Base-by-base conservation (phyloP, 345 rosid genomes). In the Citrus trifoliata region DNA sequence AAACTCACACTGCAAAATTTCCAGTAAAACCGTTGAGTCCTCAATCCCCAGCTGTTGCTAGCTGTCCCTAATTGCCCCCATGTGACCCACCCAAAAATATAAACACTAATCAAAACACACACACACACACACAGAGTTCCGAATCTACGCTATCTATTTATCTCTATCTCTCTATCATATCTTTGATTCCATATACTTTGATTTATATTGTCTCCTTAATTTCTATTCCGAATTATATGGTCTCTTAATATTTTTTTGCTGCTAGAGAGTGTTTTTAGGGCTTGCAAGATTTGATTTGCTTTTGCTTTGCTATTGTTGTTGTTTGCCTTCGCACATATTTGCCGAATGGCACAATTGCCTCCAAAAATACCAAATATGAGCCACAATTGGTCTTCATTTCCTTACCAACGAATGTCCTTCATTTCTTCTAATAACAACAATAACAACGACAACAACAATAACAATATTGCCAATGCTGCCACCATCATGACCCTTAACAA, bases 271-370 rank as follows among this genome's bases (percentile, higher is more conserved):
- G 76, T 72, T 76, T 76, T 66, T 55, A 53, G 79, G 79, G 53
- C 30, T 55, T 46, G 2, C 37, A 60, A 62, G 69, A 62, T 74
- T 64, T 48, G 30, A 16, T 21, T 56, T 32, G 19, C 18, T 46
- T 46, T 46, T 3, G 58, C 58, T 53, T 4, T 30, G 12, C 32
- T 35, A 53, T 66, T 51, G 51, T 46, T 42, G 51, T 42, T 56
- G 48, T 58, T 71, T 24, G 40, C 6, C 6, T 24, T 16, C 61
- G 6, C 51, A 46, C 18, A 30, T 59, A 37, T 24, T 53, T 33
- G 67, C 61, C 48, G 70, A 75, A 87, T 89, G 89, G 90, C 92
- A 77, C 92, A 89, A 77, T 83, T 89, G 63, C 92, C 92, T 77
- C 92, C 92, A 6, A 89, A 89, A 77, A 78, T 89, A 60, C 92